Base-by-base conservation (phyloP, 306 rosid genomes). In the Oemleria cerasiformis region DNA sequence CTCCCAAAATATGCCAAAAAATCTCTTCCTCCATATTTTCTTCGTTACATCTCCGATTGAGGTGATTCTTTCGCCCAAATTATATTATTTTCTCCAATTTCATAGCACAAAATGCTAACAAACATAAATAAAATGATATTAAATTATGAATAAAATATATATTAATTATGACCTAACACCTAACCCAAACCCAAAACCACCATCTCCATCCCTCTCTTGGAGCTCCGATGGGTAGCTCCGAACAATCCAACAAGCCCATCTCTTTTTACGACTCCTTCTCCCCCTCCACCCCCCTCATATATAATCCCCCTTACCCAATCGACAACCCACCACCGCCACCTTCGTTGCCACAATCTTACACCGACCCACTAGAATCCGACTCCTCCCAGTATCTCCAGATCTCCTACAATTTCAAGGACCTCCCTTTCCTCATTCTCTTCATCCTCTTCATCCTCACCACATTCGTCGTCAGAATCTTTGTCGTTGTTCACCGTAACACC, bases 381-480 rank as follows among this genome's bases (percentile, higher is more conserved):
- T 59, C 90, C 13, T 96, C 81, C 49, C 96, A 83, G 71, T 94
- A 68, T 78, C 79, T 84, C 57, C 95, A 91, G 72, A 91, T 94
- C 87, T 71, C 91, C 34, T 91, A 84, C 90, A 89, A 83, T 36
- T 83, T 87, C 82, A 89, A 82, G 78, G 98, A 94, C 87, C 39
- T 91, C 3, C 75, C 96, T 56, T 85, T 94, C 74, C 86, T 89
- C 12, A 38, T 94, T 72, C 79, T 94, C 70, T 91, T 89, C 78
- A 78, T 89, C 47, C 71, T 94, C 77, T 67, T 94, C 68, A 53
- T 79, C 43, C 73, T 94, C 69, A 84, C 78, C 73, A 86, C 97
- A 21, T 91, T 89, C 73, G 90, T 73, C 15, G 76, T 85, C 40
- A 97, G 98, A 20, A 84, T 94, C 79, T 94, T 91, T 75, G 65